These are phyloP conservation scores for Eucalyptus sp. DNA, from an alignment of 345 rosid species.

Conservation along the genomic window DNA sequence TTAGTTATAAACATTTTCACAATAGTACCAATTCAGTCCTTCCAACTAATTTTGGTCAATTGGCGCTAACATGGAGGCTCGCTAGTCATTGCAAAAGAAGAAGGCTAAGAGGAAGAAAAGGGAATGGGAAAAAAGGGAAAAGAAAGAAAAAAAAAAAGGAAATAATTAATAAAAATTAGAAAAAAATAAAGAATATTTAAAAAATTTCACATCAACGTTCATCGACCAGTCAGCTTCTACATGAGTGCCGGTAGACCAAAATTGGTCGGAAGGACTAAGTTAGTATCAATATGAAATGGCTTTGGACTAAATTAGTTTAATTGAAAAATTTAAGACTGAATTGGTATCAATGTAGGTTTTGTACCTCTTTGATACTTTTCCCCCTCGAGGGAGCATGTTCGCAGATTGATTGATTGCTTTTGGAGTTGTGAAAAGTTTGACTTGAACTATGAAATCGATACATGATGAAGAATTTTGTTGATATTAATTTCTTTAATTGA, in stretches of 20 bases:
- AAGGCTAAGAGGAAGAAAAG: too few species aligned
- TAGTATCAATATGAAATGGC: too few species aligned
- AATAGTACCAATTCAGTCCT: accelerated
- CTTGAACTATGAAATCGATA: background rate
- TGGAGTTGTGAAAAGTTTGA: background rate
- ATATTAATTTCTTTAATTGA: background rate
- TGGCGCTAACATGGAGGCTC: too few species aligned
- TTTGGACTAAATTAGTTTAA: too few species aligned
- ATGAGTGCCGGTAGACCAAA: too few species aligned
- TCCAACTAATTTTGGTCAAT: accelerated
- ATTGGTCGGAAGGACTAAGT: accelerated
- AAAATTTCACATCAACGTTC: accelerated
- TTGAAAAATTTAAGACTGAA: accelerated
- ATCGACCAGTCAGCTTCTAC: accelerated
- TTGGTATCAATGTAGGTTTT: too few species aligned
- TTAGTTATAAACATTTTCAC: accelerated
- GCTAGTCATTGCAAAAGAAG: accelerated
- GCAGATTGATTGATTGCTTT: background rate
- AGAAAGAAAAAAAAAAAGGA: too few species aligned
- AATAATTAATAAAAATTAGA: too few species aligned
- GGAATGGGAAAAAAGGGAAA: too few species aligned
- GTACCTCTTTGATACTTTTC: accelerated
- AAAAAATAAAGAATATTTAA: too few species aligned
- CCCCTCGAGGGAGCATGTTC: background rate
- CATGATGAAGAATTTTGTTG: background rate